Percentiles rank a stretch among this genome's conserved stretches.
phyloP scores from a whole-genome alignment of 2,329 filamentous ascomycete species.

The Aspergillus chevalieri region DNA sequence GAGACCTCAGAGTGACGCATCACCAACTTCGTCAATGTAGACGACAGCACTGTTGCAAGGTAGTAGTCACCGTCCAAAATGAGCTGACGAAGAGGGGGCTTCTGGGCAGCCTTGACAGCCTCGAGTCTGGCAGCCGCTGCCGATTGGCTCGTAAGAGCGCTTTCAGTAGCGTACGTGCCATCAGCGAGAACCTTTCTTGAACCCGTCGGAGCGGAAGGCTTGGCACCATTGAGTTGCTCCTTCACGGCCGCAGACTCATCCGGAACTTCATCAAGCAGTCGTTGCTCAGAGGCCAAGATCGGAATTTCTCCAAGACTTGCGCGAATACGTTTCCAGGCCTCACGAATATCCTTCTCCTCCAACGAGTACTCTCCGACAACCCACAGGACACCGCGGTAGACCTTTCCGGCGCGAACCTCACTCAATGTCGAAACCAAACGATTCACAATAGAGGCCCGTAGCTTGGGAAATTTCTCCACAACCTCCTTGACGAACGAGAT shows the following conservation, averaged over 20 bases:
- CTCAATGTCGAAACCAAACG: conserved; percentile 83
- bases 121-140: conserved; percentile 85
- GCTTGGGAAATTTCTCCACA: conserved; percentile 91
- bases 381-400: conserved; percentile 94
- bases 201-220: conserved; percentile 68
- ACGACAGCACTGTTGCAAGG: conserved; percentile 87
- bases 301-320: conserved; percentile 93
- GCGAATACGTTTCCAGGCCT: conserved; percentile 94
- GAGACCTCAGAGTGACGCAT: conserved; percentile 97
- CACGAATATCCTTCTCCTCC: conserved; percentile 87
- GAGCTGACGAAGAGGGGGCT: conserved; percentile 87
- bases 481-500: conserved; percentile 99
- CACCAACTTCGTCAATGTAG: conserved; percentile 91
- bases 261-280: conserved; percentile 74
- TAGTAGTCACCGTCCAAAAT: conserved; percentile 98
- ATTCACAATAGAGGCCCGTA: conserved; percentile 79
- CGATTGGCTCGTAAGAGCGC: conserved; percentile 86
- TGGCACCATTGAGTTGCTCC: conserved; percentile 73
- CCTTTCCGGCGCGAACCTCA: conserved; percentile 93
- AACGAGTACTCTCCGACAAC: conserved; percentile 96
- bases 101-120: conserved; percentile 93
- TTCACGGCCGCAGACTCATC: conserved; percentile 61
- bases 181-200: conserved; percentile 91
- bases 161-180: conserved; percentile 96
- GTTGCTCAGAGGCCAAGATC: conserved; percentile 89